These are phyloP conservation scores for Fraxinus sp. DNA, from an alignment of 305 asterid species.

Conservation along the genomic window DNA sequence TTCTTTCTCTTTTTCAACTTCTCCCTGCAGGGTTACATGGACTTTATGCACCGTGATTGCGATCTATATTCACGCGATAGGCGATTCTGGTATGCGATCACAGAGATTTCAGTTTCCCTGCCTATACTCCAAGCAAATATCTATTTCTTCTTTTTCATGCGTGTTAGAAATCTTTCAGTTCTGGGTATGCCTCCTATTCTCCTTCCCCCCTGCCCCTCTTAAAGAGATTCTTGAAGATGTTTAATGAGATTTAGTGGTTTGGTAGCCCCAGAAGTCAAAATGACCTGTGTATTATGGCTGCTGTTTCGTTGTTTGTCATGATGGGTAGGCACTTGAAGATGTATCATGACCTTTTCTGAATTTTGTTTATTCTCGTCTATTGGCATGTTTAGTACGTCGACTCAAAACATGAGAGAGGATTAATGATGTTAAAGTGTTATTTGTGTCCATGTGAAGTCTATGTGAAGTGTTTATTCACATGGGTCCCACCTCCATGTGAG, in stretches of 20 bases:
- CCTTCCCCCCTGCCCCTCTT: neutral
- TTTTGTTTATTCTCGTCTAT: too few species aligned
- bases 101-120: slow-evolving; percentile 18
- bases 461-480: too few species aligned
- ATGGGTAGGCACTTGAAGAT: neutral
- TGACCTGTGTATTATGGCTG: neutral
- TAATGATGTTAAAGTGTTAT: too few species aligned
- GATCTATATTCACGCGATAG: neutral
- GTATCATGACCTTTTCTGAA: neutral
- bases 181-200: neutral
- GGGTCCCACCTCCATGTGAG: too few species aligned
- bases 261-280: neutral
- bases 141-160: neutral
- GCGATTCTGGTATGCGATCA: neutral
- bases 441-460: too few species aligned
- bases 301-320: neutral
- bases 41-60: neutral
- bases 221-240: neutral
- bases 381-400: too few species aligned
- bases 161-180: slow-evolving; percentile 3
- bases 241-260: neutral
- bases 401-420: too few species aligned
- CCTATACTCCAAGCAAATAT: slow-evolving; percentile 10
- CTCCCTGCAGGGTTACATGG: slow-evolving; percentile 24
- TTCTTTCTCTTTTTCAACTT: neutral